A percentile compares a stretch with the other conserved stretches of the same genome.
phyloP scores from a whole-genome alignment of 2,329 filamentous ascomycete genomes.

The Fusarium foetens region DNA sequence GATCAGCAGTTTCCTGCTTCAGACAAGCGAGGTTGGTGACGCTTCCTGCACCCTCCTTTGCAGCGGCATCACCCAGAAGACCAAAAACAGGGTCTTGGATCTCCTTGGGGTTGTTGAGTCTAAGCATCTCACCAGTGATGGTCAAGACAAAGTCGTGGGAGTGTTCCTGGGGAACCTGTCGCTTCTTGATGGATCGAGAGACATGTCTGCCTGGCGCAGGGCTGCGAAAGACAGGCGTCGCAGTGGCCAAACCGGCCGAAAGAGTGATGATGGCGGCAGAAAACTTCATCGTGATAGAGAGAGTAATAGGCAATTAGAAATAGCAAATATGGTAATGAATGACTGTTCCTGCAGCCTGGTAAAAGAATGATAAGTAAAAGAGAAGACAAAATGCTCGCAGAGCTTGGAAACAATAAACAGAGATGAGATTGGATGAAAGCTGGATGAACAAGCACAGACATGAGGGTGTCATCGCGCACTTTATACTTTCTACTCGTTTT shows the following conservation, averaged over 20 bases:
- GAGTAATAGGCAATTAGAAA: not conserved
- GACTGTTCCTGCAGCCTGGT: constrained; percentile 3
- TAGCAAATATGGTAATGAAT: not conserved
- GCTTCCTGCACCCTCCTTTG: constrained; percentile 49
- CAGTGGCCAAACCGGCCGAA: not conserved
- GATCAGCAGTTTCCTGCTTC: constrained; percentile 63
- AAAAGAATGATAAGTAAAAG: not conserved
- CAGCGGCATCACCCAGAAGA: constrained; percentile 2
- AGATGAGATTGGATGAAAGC: not conserved
- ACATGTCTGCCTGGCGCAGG: not conserved
- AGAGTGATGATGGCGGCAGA: not conserved
- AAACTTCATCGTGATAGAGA: constrained; percentile 9
- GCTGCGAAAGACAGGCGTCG: constrained; percentile 5
- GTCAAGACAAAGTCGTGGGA: constrained; percentile 9
- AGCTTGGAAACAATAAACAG: not conserved
- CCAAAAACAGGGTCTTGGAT: constrained; percentile 16
- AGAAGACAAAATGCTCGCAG: not conserved
- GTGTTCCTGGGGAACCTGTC: constrained; percentile 17
- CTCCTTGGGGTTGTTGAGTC: constrained; percentile 12
- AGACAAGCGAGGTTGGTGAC: constrained; percentile 57
- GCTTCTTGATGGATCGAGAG: constrained; percentile 1
- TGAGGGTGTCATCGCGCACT: not conserved
- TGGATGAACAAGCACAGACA: not conserved
- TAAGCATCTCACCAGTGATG: constrained; percentile 6
- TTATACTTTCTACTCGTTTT: not conserved